Percentiles rank a stretch among this genome's conserved stretches.
These are phyloP conservation scores for Penicillium capsulatum DNA, from an alignment of 2,329 filamentous ascomycete species.

Conservation along the genomic window DNA sequence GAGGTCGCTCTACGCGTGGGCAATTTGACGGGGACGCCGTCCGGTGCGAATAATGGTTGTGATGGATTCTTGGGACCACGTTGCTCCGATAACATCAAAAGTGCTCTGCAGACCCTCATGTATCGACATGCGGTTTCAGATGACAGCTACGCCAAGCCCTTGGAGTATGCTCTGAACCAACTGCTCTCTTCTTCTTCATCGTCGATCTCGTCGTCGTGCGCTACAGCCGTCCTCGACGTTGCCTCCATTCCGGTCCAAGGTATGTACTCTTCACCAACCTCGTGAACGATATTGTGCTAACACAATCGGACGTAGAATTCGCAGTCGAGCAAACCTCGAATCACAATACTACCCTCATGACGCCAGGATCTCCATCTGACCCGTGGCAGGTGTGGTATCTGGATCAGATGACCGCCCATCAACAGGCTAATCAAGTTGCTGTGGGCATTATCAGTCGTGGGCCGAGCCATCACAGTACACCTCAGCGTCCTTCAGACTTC, in stretches of 20 bases:
- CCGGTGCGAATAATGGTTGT: slow-evolving; percentile 35
- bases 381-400: slow-evolving; percentile 39
- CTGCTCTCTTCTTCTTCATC: slow-evolving; percentile 23
- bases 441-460: slow-evolving; percentile 36
- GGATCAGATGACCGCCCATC: slow-evolving; percentile 29
- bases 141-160: slow-evolving; percentile 27
- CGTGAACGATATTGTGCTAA: not conserved
- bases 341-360: slow-evolving; percentile 26
- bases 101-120: slow-evolving; percentile 24
- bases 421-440: slow-evolving; percentile 36
- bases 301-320: slow-evolving; percentile 27
- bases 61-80: slow-evolving; percentile 35
- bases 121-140: slow-evolving; percentile 27
- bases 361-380: slow-evolving; percentile 24
- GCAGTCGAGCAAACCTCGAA: slow-evolving; percentile 28
- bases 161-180: slow-evolving; percentile 28
- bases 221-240: slow-evolving; percentile 32
- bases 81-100: slow-evolving; percentile 33
- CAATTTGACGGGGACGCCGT: slow-evolving; percentile 35
- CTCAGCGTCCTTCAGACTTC: slow-evolving; percentile 25
- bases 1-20: slow-evolving; percentile 37
- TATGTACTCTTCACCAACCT: slow-evolving; percentile 18
- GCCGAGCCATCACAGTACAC: slow-evolving; percentile 26
- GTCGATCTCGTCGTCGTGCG: slow-evolving; percentile 29
- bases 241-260: slow-evolving; percentile 31